Base-by-base conservation (phyloP, 306 rosid species). In the Cucurbita argyrosperma region DNA sequence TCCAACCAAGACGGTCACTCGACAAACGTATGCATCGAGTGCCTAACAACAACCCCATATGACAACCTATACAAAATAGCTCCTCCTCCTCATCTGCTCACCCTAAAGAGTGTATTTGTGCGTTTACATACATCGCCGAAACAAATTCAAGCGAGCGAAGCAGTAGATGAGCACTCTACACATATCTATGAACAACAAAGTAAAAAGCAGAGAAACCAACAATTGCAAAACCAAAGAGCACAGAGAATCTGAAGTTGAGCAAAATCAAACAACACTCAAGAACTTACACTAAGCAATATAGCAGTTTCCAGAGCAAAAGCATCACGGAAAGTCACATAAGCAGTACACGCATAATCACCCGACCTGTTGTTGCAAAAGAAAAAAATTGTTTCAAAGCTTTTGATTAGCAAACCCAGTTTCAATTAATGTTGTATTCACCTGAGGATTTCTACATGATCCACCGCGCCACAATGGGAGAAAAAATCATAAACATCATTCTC, bases 291-390 rank as follows among this genome's bases (percentile, higher is more conserved):
- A 59, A 94, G 90, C 82, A 94, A 65, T 38, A 87, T 76, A 71
- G 99, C 96, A 76, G 99, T 94, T 85, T 87, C 96, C 77, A 89
- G 74, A 78, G 97, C 92, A 89, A 86, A 91, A 52, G 88, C 87
- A 81, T 94, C 99, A 72, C 61, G 83, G 82, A 91, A 94, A 72
- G 95, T 91, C 84, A 94, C 97, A 74, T 89, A 94, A 76, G 97
- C 96, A 62, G 86, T 81, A 75, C 83, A 82, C 0, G 83, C 86
- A 81, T 80, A 51, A 59, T 84, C 96, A 37, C 79, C 89, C 8
- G 85, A 84, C 79, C 99, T 91, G 90, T 71, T 77, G 66, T 35
- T 74, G 53, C 38, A 65, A 45, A 42, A 43, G 53, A 45, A 5
- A 65, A 10, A 42, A 51, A 52, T 42, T 0, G 62, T 5, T 39